Evolutionary conservation across 2,329 filamentous ascomycete genomes (phyloP).

Genomic region (Sphaerulina populicola): DNA sequence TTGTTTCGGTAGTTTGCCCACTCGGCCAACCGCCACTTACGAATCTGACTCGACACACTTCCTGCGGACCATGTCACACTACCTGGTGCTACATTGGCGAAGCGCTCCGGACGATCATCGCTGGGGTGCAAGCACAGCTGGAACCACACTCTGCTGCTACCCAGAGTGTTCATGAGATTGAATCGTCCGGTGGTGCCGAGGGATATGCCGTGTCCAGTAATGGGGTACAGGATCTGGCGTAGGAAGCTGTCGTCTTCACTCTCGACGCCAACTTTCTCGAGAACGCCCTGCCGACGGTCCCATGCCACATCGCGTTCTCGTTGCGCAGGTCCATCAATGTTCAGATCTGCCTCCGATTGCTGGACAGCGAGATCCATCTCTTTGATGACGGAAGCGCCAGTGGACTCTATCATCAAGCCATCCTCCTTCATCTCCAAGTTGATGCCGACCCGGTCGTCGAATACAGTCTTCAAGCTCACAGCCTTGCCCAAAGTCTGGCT

Average conservation of each 20-base stretch:
- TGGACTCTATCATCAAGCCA: slow-evolving; percentile 65
- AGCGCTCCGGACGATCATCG: slow-evolving; percentile 67
- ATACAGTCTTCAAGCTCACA: slow-evolving; percentile 78
- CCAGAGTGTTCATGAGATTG: slow-evolving; percentile 64
- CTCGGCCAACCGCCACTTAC: slow-evolving; percentile 86
- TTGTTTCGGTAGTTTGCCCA: slow-evolving; percentile 93
- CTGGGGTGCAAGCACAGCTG: slow-evolving; percentile 87
- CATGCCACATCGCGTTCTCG: slow-evolving; percentile 68
- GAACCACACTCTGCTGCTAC: slow-evolving; percentile 88
- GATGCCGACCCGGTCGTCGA: slow-evolving; percentile 87
- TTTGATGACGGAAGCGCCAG: slow-evolving; percentile 71
- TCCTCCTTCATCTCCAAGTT: slow-evolving; percentile 97
- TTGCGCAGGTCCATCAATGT: slow-evolving; percentile 58
- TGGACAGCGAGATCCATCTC: slow-evolving; percentile 79
- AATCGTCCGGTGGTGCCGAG: slow-evolving; percentile 71
- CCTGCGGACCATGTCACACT: slow-evolving; percentile 90
- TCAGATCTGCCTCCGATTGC: slow-evolving; percentile 69
- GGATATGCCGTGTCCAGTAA: slow-evolving; percentile 67
- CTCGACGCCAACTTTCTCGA: slow-evolving; percentile 81
- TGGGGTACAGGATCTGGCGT: slow-evolving; percentile 70
- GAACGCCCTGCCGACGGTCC: slow-evolving; percentile 70
- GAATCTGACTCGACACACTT: slow-evolving; percentile 82
- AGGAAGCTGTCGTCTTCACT: slow-evolving; percentile 76
- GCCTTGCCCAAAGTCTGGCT: slow-evolving; percentile 75
- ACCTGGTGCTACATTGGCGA: slow-evolving; percentile 62